Evolutionary conservation across 129 eudicot species (phyloP).

Genomic region (Deinandra increscens): DNA sequence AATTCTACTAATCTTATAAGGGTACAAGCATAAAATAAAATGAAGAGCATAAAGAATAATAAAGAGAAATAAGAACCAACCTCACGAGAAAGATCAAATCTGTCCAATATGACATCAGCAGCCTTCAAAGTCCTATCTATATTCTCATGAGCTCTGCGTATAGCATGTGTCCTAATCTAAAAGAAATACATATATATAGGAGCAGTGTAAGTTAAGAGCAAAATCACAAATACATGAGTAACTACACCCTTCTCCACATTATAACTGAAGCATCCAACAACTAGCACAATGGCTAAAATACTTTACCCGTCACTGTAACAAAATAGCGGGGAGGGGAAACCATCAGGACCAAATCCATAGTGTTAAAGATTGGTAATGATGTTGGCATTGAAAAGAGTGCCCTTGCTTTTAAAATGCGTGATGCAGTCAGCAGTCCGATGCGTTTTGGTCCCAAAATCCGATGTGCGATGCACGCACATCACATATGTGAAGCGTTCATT

Average conservation of each 20-base stretch:
- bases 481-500: too few species aligned
- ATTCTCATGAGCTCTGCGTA: conserved; percentile 92
- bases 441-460: too few species aligned
- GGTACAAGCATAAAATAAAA: neutral
- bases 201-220: conserved; percentile 10
- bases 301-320: neutral
- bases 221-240: neutral
- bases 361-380: neutral
- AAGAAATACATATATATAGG: neutral
- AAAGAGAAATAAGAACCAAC: conserved; percentile 40
- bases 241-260: conserved; percentile 9
- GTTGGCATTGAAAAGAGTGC: neutral
- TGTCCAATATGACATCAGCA: conserved; percentile 89
- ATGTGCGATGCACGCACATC: too few species aligned
- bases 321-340: neutral
- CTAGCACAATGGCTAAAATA: conserved; percentile 5
- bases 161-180: conserved; percentile 92
- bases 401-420: too few species aligned
- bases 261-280: neutral
- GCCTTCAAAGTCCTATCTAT: conserved; percentile 90
- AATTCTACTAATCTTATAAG: neutral
- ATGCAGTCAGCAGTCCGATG: too few species aligned
- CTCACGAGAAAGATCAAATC: conserved; percentile 92
- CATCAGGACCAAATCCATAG: conserved; percentile 10
- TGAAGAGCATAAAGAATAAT: neutral